phyloP scores from a whole-genome alignment of 345 rosid species.

The Boechera retrofracta region DNA sequence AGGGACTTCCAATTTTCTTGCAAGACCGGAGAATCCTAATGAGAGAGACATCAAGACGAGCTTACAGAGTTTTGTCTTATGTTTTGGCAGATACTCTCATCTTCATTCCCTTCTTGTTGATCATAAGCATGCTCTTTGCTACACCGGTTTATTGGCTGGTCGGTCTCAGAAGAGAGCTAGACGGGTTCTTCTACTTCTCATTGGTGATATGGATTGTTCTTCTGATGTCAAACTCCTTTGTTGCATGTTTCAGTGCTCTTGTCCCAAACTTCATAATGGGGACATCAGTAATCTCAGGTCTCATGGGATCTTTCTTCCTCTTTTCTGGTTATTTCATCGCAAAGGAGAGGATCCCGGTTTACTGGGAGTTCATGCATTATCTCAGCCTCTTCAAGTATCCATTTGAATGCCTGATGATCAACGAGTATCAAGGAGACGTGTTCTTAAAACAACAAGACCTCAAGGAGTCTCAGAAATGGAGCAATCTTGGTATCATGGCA shows the following conservation, averaged over 20 bases:
- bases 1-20: constrained; percentile 85
- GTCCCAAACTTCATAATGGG: constrained; percentile 97
- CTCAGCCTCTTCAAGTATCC: constrained; percentile 67
- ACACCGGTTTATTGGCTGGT: constrained; percentile 91
- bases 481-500: constrained; percentile 70
- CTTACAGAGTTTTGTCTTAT: constrained; percentile 71
- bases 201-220: constrained; percentile 72
- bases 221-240: constrained; percentile 84
- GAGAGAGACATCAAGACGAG: constrained; percentile 84
- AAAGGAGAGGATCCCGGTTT: constrained; percentile 65
- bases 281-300: constrained; percentile 82
- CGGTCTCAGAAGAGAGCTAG: constrained; percentile 61
- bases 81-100: constrained; percentile 70
- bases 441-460: constrained; percentile 69
- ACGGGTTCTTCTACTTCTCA: constrained; percentile 73
- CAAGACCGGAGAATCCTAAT: constrained; percentile 80
- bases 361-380: constrained; percentile 92
- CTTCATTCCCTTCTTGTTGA: constrained; percentile 74
- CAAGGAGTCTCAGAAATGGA: constrained; percentile 71
- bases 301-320: constrained; percentile 93
- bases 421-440: constrained; percentile 60
- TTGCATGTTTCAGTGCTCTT: constrained; percentile 89
- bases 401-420: constrained; percentile 78
- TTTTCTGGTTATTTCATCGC: constrained; percentile 87
- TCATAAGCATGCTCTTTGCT: constrained; percentile 69